Base-by-base conservation (phyloP, 805 yeast genomes). In the Hanseniaspora clermontiae region DNA sequence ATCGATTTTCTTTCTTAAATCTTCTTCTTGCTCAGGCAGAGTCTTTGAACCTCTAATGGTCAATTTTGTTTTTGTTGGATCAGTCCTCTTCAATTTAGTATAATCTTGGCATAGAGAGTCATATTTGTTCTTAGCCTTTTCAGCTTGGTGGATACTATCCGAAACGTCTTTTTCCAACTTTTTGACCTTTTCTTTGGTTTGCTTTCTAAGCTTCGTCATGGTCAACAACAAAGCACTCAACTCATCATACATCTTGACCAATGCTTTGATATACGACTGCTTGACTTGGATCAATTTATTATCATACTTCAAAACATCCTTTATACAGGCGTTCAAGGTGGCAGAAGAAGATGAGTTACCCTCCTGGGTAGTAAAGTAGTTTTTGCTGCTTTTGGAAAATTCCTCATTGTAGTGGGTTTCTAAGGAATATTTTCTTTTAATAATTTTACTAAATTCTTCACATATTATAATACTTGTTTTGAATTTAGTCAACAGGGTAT, bases 211-310 rank as follows among this genome's bases (percentile, higher is more conserved):
- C 59, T 84, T 79, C 11, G 86, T 76, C 60, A 89, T 80, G 2
- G 88, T 80, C 19, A 79, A 74, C 17, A 86, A 75, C 59, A 93
- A 74, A 0, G 95, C 82, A 14, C 73, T 69, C 58, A 93, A 72
- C 68, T 93, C 97, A 63, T 87, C 95, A 63, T 82, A 80, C 88
- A 93, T 93, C 40, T 81, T 82, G 61, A 80, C 83, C 64, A 93
- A 72, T 1, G 93, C 89, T 50, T 81, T 81, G 37, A 87, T 84
- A 69, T 82, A 90, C 7, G 90, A 81, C 43, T 77, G 74, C 15
- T 89, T 87, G 14, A 87, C 95, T 49, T 77, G 78, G 14, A 78
- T 76, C 45, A 87, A 69, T 60, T 82, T 81, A 60, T 90, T 96
- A 68, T 90, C 96, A 61, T 83, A 80, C 59, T 78, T 81, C 53